Conservation (phyloP, 495 filamentous ascomycete species). For the Thozetella sp. region DNA sequence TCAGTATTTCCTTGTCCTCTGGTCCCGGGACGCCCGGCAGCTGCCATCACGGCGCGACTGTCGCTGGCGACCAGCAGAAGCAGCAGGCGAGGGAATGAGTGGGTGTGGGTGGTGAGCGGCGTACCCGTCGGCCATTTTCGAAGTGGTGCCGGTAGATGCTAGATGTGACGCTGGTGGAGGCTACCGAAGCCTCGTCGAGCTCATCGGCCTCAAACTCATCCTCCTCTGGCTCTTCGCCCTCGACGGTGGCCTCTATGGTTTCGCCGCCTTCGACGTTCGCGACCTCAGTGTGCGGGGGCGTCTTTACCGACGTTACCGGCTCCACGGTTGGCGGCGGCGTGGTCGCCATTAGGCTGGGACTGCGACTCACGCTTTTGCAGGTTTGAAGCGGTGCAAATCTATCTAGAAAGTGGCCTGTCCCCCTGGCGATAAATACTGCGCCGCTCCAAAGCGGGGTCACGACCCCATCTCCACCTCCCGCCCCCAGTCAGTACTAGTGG, state of each 20-base stretch:
- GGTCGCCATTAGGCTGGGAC: no score
- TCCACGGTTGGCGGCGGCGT: no score
- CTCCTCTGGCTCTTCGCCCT: constrained; percentile 3
- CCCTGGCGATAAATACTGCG: neutral
- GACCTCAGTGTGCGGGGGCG: no score
- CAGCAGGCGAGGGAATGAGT: no score
- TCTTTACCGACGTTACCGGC: no score
- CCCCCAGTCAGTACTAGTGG: no score
- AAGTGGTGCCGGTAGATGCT: constrained; percentile 43
- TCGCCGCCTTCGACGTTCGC: no score
- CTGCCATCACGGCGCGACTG: neutral
- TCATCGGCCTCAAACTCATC: constrained; percentile 14
- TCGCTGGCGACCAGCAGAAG: neutral
- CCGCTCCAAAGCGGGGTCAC: neutral
- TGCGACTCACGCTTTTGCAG: no score
- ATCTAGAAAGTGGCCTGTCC: neutral
- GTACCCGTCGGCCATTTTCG: constrained; percentile 54
- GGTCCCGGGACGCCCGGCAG: neutral
- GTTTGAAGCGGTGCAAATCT: no score
- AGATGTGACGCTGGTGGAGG: constrained; percentile 34
- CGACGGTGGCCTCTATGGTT: constrained; percentile 11
- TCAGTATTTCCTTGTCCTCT: neutral
- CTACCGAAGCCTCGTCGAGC: constrained; percentile 23
- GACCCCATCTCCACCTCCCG: neutral
- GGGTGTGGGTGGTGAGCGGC: no score